Evolutionary conservation across 371 early-diverging fungal species (phyloP).

Genomic region (Fennellomyces sp.): DNA sequence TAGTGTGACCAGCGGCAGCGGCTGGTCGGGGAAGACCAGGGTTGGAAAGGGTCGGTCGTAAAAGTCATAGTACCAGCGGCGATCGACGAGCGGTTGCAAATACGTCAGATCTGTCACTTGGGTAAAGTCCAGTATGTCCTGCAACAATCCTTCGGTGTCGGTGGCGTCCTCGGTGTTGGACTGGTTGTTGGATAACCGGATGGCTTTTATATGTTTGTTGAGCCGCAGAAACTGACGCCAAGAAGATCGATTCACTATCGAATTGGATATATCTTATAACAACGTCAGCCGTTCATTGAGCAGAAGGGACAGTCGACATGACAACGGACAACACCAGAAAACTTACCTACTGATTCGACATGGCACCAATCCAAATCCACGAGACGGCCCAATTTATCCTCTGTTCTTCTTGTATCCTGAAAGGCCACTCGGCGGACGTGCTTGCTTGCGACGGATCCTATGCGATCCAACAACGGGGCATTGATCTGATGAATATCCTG

Average conservation of each 20-base stretch:
- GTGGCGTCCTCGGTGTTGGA: not conserved
- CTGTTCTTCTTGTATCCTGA: not conserved
- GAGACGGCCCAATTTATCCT: not conserved
- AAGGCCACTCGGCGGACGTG: not conserved
- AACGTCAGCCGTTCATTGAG: too few species aligned
- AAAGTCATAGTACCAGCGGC: conserved; percentile 3
- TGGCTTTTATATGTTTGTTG: not conserved
- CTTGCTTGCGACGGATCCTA: not conserved
- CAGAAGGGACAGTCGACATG: not conserved
- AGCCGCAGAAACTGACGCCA: not conserved
- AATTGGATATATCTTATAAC: not conserved
- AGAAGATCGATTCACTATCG: not conserved
- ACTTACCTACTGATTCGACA: not conserved
- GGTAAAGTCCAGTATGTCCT: not conserved
- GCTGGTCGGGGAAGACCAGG: not conserved
- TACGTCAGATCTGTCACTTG: not conserved
- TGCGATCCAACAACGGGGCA: not conserved
- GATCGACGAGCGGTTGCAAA: not conserved
- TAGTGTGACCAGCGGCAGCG: not conserved
- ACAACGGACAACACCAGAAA: not conserved
- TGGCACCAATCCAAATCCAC: not conserved
- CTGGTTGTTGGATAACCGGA: not conserved
- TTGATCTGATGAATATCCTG: not conserved
- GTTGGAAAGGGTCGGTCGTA: conserved; percentile 1
- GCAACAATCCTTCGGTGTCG: not conserved